Percentiles rank a stretch among this genome's conserved stretches.
Evolutionary conservation across 345 rosid genomes (phyloP).

Genomic region (Conringia planisiliqua): DNA sequence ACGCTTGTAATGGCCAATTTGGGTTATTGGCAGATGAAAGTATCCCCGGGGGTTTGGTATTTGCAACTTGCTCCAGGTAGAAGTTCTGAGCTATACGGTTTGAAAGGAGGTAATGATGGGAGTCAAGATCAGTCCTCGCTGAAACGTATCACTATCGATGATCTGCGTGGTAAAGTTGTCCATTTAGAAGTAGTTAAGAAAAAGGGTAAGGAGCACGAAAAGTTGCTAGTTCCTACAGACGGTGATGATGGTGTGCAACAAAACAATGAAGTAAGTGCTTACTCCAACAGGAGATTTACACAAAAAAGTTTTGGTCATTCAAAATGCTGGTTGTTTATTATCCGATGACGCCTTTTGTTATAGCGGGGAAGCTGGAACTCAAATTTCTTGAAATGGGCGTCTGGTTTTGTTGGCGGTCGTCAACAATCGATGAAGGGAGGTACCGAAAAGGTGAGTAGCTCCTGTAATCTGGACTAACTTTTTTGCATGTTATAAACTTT

Average conservation of each 20-base stretch:
- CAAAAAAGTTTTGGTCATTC: not conserved
- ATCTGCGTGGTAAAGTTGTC: conserved; percentile 94
- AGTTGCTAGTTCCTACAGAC: conserved; percentile 65
- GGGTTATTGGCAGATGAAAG: conserved; percentile 99
- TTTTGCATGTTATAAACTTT: not conserved
- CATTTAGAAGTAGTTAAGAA: conserved; percentile 84
- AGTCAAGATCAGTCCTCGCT: conserved; percentile 45
- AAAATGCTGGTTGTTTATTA: conserved; percentile 7
- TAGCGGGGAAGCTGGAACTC: conserved; percentile 85
- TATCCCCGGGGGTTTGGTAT: conserved; percentile 97
- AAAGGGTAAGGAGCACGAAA: conserved; percentile 91
- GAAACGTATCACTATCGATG: conserved; percentile 75
- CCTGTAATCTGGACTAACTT: not conserved
- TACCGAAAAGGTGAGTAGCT: conserved; percentile 42
- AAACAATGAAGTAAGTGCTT: conserved; percentile 46
- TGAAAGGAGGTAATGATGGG: conserved; percentile 57
- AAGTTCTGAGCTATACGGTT: conserved; percentile 78
- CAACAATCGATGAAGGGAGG: conserved; percentile 49
- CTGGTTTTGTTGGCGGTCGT: conserved; percentile 72
- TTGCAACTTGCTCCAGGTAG: conserved; percentile 97
- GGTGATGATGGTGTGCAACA: conserved; percentile 46
- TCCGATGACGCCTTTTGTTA: not conserved
- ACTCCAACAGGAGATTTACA: conserved; percentile 6
- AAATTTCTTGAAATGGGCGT: conserved; percentile 90
- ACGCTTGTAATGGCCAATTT: conserved; percentile 99